Conservation (phyloP, 1,284 basidiomycete genomes). For the Butyriboletus appendiculatus region DNA sequence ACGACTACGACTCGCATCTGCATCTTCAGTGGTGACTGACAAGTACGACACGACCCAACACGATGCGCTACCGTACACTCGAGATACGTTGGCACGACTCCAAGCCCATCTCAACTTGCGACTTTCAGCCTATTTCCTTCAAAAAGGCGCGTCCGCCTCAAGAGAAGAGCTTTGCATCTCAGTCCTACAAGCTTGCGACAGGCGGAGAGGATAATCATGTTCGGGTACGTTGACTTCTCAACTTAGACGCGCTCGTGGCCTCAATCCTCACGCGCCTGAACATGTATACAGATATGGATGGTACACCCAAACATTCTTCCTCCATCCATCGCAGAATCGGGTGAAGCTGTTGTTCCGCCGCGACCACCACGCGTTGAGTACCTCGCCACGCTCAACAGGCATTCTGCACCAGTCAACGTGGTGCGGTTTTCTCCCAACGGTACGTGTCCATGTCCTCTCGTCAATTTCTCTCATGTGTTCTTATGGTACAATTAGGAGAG, state of each 20-base stretch:
- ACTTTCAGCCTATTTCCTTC: slow-evolving; percentile 83
- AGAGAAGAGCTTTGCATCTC: slow-evolving; percentile 58
- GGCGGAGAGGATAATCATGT: slow-evolving; percentile 98
- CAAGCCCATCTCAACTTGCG: slow-evolving; percentile 92
- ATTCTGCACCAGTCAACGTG: slow-evolving; percentile 95
- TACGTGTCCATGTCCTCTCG: slow-evolving; percentile 38
- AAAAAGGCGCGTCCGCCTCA: slow-evolving; percentile 74
- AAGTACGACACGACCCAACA: slow-evolving; percentile 12
- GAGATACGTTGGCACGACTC: slow-evolving; percentile 95
- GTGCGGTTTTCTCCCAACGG: slow-evolving; percentile 96
- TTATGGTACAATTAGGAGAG: slow-evolving; percentile 57
- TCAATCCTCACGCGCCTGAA: slow-evolving; percentile 8
- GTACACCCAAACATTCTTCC: slow-evolving; percentile 88
- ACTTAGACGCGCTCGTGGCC: slow-evolving; percentile 11
- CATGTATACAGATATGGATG: slow-evolving; percentile 78
- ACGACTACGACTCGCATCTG: slow-evolving; percentile 6
- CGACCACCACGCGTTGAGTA: slow-evolving; percentile 94
- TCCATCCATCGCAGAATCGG: slow-evolving; percentile 56
- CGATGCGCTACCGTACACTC: slow-evolving; percentile 81
- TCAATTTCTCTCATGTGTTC: not conserved
- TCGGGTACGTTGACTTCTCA: slow-evolving; percentile 60
- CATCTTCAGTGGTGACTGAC: not conserved
- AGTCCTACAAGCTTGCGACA: slow-evolving; percentile 89
- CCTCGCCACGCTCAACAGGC: slow-evolving; percentile 89
- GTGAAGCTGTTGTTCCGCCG: slow-evolving; percentile 43